Percentiles rank a stretch among this genome's conserved stretches.
Conservation (phyloP, 805 yeast species). For the Starmerella potacharoeniae region DNA sequence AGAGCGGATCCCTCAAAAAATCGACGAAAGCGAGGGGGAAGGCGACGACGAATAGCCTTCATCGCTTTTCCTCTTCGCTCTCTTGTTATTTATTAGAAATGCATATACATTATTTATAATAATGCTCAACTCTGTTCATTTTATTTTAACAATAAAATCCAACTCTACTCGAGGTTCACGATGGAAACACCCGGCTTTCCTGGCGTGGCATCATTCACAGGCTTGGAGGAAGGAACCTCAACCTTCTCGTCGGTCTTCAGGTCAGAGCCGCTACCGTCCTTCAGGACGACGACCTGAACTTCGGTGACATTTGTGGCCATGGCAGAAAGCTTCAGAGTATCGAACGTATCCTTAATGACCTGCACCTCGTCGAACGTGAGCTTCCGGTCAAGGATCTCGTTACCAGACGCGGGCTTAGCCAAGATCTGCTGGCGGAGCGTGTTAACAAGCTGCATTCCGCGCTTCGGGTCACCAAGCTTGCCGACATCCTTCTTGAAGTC, state of each 20-base stretch:
- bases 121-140: background rate
- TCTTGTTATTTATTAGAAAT: background rate
- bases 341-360: constrained; percentile 45
- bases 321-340: constrained; percentile 52
- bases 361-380: constrained; percentile 67
- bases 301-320: constrained; percentile 45
- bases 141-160: no score
- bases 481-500: constrained; percentile 32
- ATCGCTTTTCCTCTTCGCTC: background rate
- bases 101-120: background rate
- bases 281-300: constrained; percentile 50
- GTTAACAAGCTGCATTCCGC: constrained; percentile 95
- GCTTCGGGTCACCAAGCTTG: constrained; percentile 65
- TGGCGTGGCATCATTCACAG: constrained; percentile 75
- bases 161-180: constrained; percentile 38
- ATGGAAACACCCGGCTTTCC: constrained; percentile 84
- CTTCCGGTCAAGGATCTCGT: constrained; percentile 79
- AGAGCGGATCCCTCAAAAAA: constrained; percentile 14
- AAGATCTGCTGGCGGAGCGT: constrained; percentile 69
- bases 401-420: constrained; percentile 38
- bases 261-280: constrained; percentile 61
- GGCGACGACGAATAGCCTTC: background rate
- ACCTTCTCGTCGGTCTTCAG: constrained; percentile 58
- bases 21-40: constrained; percentile 16
- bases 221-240: constrained; percentile 55